phyloP scores from a whole-genome alignment of 2,329 filamentous ascomycete species.

The Cladosporium sp. region DNA sequence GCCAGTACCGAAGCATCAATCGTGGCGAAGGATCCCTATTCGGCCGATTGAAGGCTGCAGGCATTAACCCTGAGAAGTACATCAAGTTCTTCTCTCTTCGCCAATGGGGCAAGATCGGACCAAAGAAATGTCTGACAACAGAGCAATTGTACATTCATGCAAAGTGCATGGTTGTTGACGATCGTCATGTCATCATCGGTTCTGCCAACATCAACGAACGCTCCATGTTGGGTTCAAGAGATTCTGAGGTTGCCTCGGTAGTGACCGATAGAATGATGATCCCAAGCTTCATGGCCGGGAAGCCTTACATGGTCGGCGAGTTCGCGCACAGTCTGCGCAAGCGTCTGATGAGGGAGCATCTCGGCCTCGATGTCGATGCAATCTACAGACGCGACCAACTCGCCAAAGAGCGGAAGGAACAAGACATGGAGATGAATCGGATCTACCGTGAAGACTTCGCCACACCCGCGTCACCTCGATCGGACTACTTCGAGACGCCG shows the following conservation, averaged over 20 bases:
- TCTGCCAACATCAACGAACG: constrained; percentile 99
- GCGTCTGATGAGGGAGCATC: constrained; percentile 91
- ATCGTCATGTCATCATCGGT: constrained; percentile 87
- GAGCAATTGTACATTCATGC: constrained; percentile 98
- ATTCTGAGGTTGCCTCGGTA: constrained; percentile 86
- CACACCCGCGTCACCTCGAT: not conserved
- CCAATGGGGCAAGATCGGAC: constrained; percentile 86
- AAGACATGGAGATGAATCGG: constrained; percentile 54
- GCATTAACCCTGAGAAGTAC: constrained; percentile 90
- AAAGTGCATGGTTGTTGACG: constrained; percentile 94
- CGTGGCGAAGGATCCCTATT: constrained; percentile 91
- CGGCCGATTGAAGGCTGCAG: constrained; percentile 69
- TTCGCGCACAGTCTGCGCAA: constrained; percentile 92
- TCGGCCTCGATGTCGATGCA: constrained; percentile 92
- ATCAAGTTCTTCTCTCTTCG: constrained; percentile 92
- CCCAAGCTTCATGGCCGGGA: constrained; percentile 83
- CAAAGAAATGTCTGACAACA: constrained; percentile 76
- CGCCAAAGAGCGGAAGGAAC: constrained; percentile 43
- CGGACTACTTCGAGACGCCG: constrained; percentile 29
- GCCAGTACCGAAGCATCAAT: constrained; percentile 93
- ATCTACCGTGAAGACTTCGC: constrained; percentile 29
- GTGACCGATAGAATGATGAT: constrained; percentile 92
- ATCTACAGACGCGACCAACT: constrained; percentile 46
- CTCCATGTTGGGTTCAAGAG: constrained; percentile 85
- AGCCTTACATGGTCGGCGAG: constrained; percentile 82